These are phyloP conservation scores for Phyllosticta paracitricarpa DNA, from an alignment of 2,329 filamentous ascomycete species.

Conservation along the genomic window DNA sequence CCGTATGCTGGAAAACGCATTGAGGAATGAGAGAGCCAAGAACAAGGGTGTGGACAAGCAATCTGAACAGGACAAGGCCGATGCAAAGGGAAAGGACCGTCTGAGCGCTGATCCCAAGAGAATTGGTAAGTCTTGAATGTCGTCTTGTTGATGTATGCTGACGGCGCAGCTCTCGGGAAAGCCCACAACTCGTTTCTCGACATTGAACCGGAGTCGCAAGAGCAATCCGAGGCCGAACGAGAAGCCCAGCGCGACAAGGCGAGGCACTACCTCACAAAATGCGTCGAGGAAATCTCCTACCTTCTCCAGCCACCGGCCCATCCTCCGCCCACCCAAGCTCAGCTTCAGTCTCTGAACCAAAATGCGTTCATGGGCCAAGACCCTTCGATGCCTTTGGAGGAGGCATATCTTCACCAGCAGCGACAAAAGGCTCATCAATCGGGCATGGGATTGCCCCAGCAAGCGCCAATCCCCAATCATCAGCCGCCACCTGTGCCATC, in stretches of 20 bases:
- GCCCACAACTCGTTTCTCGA: constrained; percentile 43
- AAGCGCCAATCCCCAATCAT: constrained; percentile 47
- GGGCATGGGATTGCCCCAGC: constrained; percentile 23
- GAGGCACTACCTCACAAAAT: constrained; percentile 53
- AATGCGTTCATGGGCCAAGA: constrained; percentile 39
- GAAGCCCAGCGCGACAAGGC: constrained; percentile 54
- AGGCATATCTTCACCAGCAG: constrained; percentile 49
- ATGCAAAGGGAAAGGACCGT: constrained; percentile 20
- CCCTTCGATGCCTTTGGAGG: constrained; percentile 47
- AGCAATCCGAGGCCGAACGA: constrained; percentile 41
- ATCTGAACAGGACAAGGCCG: constrained; percentile 29
- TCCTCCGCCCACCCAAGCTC: constrained; percentile 44
- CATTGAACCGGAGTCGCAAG: constrained; percentile 32
- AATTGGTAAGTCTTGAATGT: background rate
- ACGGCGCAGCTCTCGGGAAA: constrained; percentile 33
- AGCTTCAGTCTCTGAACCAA: constrained; percentile 26
- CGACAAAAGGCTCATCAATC: constrained; percentile 40
- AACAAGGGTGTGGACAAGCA: constrained; percentile 48
- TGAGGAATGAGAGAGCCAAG: constrained; percentile 72
- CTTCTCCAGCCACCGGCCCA: constrained; percentile 56
- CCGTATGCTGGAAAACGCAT: constrained; percentile 74
- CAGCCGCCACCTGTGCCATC: constrained; percentile 43
- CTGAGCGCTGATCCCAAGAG: constrained; percentile 6
- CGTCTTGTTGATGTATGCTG: background rate
- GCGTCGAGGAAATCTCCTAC: constrained; percentile 58